Evolutionary conservation across 225 moss, liverwort and hornwort species (phyloP), one percentile per base, ranked within the genome.

Genomic region (Physcomitrellopsis africana): DNA sequence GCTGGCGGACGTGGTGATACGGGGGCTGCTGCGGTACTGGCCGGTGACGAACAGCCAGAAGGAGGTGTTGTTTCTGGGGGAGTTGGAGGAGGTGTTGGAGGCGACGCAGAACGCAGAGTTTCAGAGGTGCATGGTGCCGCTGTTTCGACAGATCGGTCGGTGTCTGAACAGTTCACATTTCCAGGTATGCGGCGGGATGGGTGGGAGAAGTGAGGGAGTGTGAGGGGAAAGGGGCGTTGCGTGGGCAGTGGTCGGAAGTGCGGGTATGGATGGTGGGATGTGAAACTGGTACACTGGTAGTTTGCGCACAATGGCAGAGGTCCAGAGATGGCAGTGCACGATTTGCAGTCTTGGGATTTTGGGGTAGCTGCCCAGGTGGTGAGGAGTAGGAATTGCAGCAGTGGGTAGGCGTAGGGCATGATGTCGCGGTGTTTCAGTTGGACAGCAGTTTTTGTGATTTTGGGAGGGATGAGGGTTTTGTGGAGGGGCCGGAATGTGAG

Each of bases 61-160:
- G 32, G 32, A 37, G 32, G 32, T 37, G 32, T 2, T 37, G 32
- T 37, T 37, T 7, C 32, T 37, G 32, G 90, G 90, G 24, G 90
- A 90, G 83, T 67, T 90, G 68, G 90, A 90, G 77, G 90, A 90
- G 55, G 90, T 90, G 52, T 67, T 90, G 86, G 90, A 90, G 72
- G 90, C 90, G 42, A 90, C 90, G 27, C 90, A 90, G 75, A 85
- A 81, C 54, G 87, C 87, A 42, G 90, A 90, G 77, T 90, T 90
- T 56, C 90, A 90, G 77, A 83, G 90, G 51, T 90, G 90, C 64
- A 90, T 90, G 90, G 80, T 73, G 70, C 90, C 90, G 27, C 79
- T 90, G 63, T 90, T 90, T 73, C 81, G 87, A 80, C 90, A 90
- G 84, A 86, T 88, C 73, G 81, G 87, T 4, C 32, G 32, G 32